These are phyloP conservation scores for Penicillium sp. DNA, from an alignment of 2,329 filamentous ascomycete species.

Conservation along the genomic window DNA sequence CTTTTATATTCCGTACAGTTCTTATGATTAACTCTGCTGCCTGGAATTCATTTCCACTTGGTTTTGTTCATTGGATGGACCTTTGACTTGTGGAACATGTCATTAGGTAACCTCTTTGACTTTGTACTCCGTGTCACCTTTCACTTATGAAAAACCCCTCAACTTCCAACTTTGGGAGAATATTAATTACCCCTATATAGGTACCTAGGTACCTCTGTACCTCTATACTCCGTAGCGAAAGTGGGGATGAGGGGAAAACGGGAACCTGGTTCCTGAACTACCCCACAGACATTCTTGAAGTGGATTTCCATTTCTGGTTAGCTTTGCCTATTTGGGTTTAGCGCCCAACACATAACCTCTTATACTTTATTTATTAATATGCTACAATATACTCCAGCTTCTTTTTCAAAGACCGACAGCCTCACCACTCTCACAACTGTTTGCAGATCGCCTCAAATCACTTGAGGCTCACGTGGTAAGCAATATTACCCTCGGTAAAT, in stretches of 20 bases:
- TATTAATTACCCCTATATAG: background rate
- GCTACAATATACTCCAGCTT: no score
- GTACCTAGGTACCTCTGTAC: background rate
- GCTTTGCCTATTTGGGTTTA: background rate
- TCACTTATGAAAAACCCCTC: background rate
- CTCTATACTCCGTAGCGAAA: background rate
- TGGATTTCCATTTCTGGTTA: background rate
- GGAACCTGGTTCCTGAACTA: background rate
- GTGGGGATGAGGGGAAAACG: background rate
- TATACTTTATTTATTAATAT: no score
- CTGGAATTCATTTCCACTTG: background rate
- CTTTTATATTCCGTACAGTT: background rate
- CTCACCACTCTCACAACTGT: no score
- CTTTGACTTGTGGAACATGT: background rate
- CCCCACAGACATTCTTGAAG: background rate
- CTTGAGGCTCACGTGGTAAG: no score
- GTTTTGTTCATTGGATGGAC: background rate
- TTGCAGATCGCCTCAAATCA: no score
- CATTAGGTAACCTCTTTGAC: no score
- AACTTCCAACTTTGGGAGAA: background rate
- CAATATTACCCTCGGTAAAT: no score
- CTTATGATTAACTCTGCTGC: conserved; percentile 1
- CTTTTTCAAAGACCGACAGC: no score
- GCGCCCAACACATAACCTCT: rapidly evolving
- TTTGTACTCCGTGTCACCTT: background rate